A percentile compares a stretch with the other conserved stretches of the same genome.
phyloP scores from a whole-genome alignment of 2,329 filamentous ascomycete genomes.

The Penicillium olsonii region DNA sequence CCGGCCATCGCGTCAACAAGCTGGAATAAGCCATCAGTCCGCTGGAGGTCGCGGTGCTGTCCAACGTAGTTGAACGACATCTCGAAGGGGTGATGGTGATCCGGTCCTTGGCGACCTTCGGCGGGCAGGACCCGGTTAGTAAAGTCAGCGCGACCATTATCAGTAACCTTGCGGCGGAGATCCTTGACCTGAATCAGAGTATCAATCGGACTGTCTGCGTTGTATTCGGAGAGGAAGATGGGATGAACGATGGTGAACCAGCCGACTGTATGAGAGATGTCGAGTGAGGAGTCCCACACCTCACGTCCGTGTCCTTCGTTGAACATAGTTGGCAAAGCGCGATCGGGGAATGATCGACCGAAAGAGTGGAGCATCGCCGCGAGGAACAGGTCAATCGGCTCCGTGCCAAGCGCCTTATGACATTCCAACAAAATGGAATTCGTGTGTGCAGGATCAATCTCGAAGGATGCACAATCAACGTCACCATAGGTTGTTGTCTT shows the following conservation, averaged over 20 bases:
- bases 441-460: constrained; percentile 31
- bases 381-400: constrained; percentile 40
- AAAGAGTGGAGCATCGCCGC: constrained; percentile 47
- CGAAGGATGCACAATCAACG: constrained; percentile 37
- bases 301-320: constrained; percentile 54
- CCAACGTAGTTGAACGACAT: constrained; percentile 47
- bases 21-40: constrained; percentile 47
- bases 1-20: constrained; percentile 49
- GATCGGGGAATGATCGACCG: constrained; percentile 43
- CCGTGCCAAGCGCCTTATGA: constrained; percentile 35
- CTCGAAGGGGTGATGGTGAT: constrained; percentile 46
- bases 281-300: constrained; percentile 47
- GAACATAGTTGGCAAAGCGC: constrained; percentile 45
- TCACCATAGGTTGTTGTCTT: constrained; percentile 37
- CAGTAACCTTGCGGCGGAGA: constrained; percentile 35
- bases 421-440: constrained; percentile 33
- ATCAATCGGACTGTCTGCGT: constrained; percentile 29
- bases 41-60: constrained; percentile 46
- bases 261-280: constrained; percentile 52
- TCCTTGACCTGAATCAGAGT: constrained; percentile 43
- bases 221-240: constrained; percentile 36
- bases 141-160: constrained; percentile 44
- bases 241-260: constrained; percentile 56
- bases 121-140: constrained; percentile 33
- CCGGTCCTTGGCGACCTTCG: constrained; percentile 31